These are phyloP conservation scores for Trichoderma semiorbis DNA, from an alignment of 2,329 filamentous ascomycete genomes.

Conservation along the genomic window DNA sequence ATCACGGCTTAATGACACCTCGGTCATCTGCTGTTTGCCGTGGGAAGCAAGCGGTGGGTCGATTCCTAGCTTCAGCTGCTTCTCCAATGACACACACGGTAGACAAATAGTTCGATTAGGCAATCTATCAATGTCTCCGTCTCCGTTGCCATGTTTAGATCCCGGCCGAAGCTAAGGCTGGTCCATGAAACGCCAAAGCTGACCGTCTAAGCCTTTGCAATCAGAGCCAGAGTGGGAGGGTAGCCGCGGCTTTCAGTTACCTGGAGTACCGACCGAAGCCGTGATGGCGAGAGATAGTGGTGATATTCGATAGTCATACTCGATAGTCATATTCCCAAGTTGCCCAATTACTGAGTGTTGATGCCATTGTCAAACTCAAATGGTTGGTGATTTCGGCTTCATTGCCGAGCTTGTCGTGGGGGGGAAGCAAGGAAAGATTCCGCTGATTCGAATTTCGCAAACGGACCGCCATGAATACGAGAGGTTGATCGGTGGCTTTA, in stretches of 20 bases:
- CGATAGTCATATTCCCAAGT: neutral
- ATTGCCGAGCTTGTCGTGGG: neutral
- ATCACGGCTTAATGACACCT: neutral
- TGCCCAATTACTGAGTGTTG: neutral
- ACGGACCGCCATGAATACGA: neutral
- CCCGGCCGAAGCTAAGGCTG: neutral
- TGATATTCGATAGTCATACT: neutral
- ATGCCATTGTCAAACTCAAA: neutral
- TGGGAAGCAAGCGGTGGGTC: neutral
- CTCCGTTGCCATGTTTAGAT: neutral
- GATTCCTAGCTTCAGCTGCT: neutral
- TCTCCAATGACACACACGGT: neutral
- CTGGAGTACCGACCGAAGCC: neutral
- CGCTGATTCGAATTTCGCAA: neutral
- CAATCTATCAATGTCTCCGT: neutral
- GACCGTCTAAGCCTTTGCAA: neutral
- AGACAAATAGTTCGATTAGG: neutral
- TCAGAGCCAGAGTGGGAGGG: neutral
- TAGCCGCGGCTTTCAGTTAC: neutral
- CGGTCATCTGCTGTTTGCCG: neutral
- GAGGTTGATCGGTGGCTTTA: neutral
- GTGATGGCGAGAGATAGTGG: neutral
- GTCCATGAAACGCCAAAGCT: neutral
- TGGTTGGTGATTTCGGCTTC: neutral
- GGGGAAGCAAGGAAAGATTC: neutral